phyloP scores from a whole-genome alignment of 768 basidiomycete species.

The Strobilomyces echinocephalus region DNA sequence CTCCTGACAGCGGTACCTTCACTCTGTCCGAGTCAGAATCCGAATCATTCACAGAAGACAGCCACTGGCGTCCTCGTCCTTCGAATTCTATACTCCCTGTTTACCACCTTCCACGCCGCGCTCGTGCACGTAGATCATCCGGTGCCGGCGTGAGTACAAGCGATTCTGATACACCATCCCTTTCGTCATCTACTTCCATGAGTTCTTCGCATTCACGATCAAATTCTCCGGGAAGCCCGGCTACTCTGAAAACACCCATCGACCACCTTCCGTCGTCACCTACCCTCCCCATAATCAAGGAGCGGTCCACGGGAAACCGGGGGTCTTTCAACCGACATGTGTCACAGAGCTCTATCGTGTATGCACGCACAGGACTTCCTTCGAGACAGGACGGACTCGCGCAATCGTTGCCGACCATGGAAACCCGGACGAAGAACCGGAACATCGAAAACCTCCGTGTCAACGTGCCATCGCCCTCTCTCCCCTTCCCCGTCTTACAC shows the following conservation, averaged over 20 bases:
- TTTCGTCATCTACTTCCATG: conserved; percentile 39
- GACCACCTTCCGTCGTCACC: conserved; percentile 23
- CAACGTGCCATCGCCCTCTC: conserved; percentile 21
- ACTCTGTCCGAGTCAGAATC: conserved; percentile 34
- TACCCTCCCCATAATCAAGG: conserved; percentile 38
- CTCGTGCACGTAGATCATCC: conserved; percentile 24
- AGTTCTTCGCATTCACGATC: conserved; percentile 34
- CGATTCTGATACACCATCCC: conserved; percentile 47
- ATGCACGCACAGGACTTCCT: conserved; percentile 15
- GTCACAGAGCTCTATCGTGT: conserved; percentile 22
- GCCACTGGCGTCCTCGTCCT: conserved; percentile 22
- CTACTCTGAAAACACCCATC: conserved; percentile 29
- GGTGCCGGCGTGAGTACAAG: conserved; percentile 29
- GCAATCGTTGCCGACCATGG: not conserved
- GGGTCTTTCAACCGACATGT: not conserved
- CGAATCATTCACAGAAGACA: conserved; percentile 30
- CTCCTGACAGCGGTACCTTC: conserved; percentile 5
- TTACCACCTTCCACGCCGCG: conserved; percentile 34
- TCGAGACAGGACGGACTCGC: conserved; percentile 20
- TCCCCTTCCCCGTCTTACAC: conserved; percentile 15
- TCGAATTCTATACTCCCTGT: conserved; percentile 15
- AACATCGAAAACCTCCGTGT: conserved; percentile 29
- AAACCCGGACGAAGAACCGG: conserved; percentile 22
- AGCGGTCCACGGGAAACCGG: conserved; percentile 25
- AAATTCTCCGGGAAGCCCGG: conserved; percentile 32